phyloP scores from a whole-genome alignment of 2,329 filamentous ascomycete genomes.

The Penicillium brevicompactum region DNA sequence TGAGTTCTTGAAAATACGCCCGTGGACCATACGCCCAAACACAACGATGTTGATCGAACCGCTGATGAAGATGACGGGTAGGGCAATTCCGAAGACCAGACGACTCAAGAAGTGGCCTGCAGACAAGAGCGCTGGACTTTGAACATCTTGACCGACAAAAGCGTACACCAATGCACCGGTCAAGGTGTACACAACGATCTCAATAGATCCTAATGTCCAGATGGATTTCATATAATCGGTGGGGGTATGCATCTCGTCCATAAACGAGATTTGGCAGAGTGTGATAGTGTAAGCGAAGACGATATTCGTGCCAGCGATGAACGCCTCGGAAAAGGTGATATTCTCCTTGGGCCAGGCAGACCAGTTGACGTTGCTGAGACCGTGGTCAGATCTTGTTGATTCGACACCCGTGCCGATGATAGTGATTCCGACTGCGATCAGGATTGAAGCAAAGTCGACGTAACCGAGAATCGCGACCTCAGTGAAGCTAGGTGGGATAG shows the following conservation, averaged over 20 bases:
- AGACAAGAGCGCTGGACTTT: slow-evolving; percentile 36
- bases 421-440: not conserved
- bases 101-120: slow-evolving; percentile 30
- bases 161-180: slow-evolving; percentile 33
- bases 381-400: not conserved
- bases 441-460: not conserved
- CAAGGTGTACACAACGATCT: slow-evolving; percentile 28
- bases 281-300: not conserved
- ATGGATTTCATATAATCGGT: slow-evolving; percentile 28
- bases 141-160: slow-evolving; percentile 35
- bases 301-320: not conserved
- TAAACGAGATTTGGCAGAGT: slow-evolving; percentile 27
- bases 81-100: slow-evolving; percentile 36
- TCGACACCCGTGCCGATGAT: not conserved
- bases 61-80: slow-evolving; percentile 42
- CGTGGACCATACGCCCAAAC: slow-evolving; percentile 36
- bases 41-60: slow-evolving; percentile 41
- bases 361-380: not conserved
- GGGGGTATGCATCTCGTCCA: slow-evolving; percentile 15
- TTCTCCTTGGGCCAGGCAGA: not conserved
- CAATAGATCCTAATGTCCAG: slow-evolving; percentile 22
- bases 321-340: not conserved
- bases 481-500: not conserved
- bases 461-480: not conserved
- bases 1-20: slow-evolving; percentile 36